Base-by-base conservation (phyloP, 2,329 filamentous ascomycete genomes). In the Epicoccum sorghinum region DNA sequence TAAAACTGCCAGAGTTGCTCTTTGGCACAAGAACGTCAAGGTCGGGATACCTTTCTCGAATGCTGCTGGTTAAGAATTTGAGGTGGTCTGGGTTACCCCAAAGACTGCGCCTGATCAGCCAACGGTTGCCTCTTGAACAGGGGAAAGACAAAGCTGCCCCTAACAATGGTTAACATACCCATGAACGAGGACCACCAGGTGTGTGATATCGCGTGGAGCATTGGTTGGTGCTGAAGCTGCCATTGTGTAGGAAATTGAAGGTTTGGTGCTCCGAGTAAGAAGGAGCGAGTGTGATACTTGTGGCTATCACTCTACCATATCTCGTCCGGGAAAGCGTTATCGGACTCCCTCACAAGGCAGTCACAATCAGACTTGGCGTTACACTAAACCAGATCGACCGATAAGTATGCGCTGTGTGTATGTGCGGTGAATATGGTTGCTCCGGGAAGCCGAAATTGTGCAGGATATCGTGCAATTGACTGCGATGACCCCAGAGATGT, bases 21-120 rank as follows among this genome's bases (percentile, higher is more conserved):
- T 89, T 88, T 3, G 86, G 85, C 7, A 90, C 81, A 10, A 93
- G 80, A 25, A 93, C 82, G 68, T 91, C 84, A 18, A 93, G 78
- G 59, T 83, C 79, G 1, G 85, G 71, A 67, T 89, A 81, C 55
- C 83, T 78, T 24, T 82, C 81, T 57, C 86, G 84, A 7, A 95
- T 77, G 7, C 83, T 80, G 58, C 86, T 85, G 53, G 87, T 87
- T 55, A 93, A 79, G 51, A 84, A 86, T 56, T 80, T 80, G 75
- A 93, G 83, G 73, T 95, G 89, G 42, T 80, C 79, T 1, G 90
- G 90, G 60, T 91, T 90, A 18, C 90, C 90, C 90, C 90, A 93
- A 61, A 93, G 81, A 77, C 90, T 83, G 60, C 38, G 24, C 2
- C 38, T 55, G 35, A 57, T 68, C 50, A 68, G 60, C 44, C 22